phyloP scores from a whole-genome alignment of 2,329 filamentous ascomycete species.

The Claviceps capensis region DNA sequence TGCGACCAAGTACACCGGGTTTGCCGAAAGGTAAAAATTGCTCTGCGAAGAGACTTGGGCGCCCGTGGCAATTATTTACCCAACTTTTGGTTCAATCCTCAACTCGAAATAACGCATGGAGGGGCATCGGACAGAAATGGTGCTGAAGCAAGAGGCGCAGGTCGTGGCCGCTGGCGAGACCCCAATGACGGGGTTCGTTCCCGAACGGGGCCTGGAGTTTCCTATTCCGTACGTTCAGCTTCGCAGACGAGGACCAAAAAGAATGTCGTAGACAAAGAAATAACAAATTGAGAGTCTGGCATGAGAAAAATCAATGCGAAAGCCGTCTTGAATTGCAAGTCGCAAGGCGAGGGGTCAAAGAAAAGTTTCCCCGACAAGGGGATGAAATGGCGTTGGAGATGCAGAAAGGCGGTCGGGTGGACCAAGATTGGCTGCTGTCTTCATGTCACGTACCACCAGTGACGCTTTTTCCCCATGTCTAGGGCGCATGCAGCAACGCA shows the following conservation, averaged over 20 bases:
- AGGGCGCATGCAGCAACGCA: too few species aligned
- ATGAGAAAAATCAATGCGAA: background rate
- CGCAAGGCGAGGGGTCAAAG: background rate
- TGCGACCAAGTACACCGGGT: background rate
- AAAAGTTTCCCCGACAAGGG: background rate
- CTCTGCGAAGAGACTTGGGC: background rate
- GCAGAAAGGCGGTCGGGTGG: background rate
- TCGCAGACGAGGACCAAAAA: background rate
- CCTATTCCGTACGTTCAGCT: too few species aligned
- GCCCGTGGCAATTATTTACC: background rate
- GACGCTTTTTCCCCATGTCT: background rate
- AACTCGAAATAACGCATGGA: slow-evolving; percentile 12
- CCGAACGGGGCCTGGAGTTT: background rate
- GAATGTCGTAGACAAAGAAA: background rate
- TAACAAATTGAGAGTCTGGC: background rate
- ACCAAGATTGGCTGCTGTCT: background rate
- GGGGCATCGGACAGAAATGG: background rate
- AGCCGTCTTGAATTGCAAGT: background rate
- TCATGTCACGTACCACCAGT: background rate
- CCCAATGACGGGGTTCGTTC: background rate
- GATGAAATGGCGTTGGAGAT: background rate
- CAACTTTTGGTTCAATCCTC: background rate
- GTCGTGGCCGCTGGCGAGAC: background rate
- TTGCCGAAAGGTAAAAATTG: background rate
- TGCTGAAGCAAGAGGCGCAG: background rate